Evolutionary conservation across 805 yeast genomes (phyloP), one percentile per base, ranked within the genome.

Genomic region (Candida nanaspora): DNA sequence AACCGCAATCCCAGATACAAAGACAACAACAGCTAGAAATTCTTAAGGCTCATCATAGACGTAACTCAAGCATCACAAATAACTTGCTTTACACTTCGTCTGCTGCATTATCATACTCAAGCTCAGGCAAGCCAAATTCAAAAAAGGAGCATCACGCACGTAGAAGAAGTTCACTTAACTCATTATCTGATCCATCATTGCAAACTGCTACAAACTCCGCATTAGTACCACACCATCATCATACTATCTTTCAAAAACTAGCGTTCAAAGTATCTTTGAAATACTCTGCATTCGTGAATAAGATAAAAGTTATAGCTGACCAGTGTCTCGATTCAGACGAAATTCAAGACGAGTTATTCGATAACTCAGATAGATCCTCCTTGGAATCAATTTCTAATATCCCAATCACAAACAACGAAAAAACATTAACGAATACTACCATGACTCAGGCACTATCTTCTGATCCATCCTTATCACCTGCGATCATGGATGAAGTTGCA

Each of bases 251-350:
- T n/a, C 27, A 31, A 21, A 40, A 35, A 33, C 27, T 28, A 15
- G 23, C 33, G n/a, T 20, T 20, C 8, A 67, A 61, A 40, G 50
- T 75, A 8, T 60, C 71, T 1, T 41, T 61, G 14, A 66, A 65
- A 21, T 50, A 31, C 52, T 62, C 70, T 33, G 45, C 57, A 38
- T 46, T 68, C 51, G 44, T 57, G 45, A 42, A 54, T 45, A 41
- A 56, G 54, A 46, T 77, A 21, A 65, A 64, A 41, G 52, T 65
- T 7, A 45, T 76, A 1, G 68, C 80, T 2, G 79, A 76, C 47
- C 75, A 69, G 18, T 67, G 66, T 2, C 63, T 74, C 32, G 62
- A 66, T 16, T 64, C 72, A 4, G 77, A 74, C 60, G 78, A 76
- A 46, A 61, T 66, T 1, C 63, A 72, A 1, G 71, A 68, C 38